Base-by-base conservation (phyloP, 768 basidiomycete genomes). In the Suillus subluteus region DNA sequence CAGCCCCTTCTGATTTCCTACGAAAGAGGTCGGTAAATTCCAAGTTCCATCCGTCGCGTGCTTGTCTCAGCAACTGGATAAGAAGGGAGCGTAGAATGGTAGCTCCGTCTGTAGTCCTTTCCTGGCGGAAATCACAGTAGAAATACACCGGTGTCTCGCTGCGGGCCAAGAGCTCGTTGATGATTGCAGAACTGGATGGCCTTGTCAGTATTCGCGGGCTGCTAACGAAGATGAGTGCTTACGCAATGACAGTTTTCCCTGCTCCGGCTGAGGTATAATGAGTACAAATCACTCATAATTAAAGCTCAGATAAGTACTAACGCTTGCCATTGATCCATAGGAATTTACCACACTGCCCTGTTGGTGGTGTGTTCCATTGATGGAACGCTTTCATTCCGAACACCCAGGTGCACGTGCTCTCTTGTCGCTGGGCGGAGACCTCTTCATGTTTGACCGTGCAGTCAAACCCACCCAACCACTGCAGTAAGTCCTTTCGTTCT, bases 101-200 rank as follows among this genome's bases (percentile, higher is more conserved):
- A 1, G 70, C 46, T 8, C 67, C 63, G 11, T 63, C 64, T 2
- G 65, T 72, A 2, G 69, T 70, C 2, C 54, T 32, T 5, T 9
- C 26, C 0, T 30, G 55, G 6, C 63, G 64, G 46, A 75, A 75
- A 58, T 74, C 71, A 6, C 74, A 75, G 62, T 74, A 75, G 55
- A 75, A 74, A 30, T 64, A 72, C 0, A 35, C 64, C 2, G 65
- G 11, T 0, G 8, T 30, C 46, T 62, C 62, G n/a, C 48, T 40
- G 1, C 7, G 2, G 1, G 2, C 15, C 18, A 23, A 4, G 15
- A 68, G 32, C 6, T 64, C 54, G 26, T 71, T 58, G 0, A 73
- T 63, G 4, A 65, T 64, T 4, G 65, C 66, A 64, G 70, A 32
- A 50, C 16, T 21, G 6, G 41, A 37, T 12, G 6, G 8, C 18